These are phyloP conservation scores for Globisporangium polare DNA, from an alignment of 352 stramenopile genomes.

Conservation along the genomic window DNA sequence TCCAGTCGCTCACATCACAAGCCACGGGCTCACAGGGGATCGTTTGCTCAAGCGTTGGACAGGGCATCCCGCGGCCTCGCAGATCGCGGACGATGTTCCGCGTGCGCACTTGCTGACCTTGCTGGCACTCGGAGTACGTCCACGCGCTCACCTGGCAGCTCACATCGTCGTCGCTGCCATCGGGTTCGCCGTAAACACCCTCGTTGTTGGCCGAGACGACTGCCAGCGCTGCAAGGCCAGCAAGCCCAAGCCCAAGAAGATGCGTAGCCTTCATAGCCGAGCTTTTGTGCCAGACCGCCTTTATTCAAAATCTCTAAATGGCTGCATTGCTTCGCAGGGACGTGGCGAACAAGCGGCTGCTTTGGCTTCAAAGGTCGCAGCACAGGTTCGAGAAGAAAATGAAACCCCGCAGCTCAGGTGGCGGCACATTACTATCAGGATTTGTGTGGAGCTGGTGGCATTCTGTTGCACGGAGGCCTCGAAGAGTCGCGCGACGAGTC, in stretches of 20 bases:
- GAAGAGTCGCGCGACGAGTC: neutral
- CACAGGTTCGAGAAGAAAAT: neutral
- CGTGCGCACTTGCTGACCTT: slow-evolving; percentile 12
- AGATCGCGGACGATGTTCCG: slow-evolving; percentile 17
- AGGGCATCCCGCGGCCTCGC: slow-evolving; percentile 19
- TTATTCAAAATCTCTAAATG: neutral
- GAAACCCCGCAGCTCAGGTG: neutral
- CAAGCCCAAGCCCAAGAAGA: neutral
- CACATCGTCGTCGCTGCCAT: neutral
- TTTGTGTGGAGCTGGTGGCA: neutral
- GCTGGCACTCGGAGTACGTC: slow-evolving; percentile 11
- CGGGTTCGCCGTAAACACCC: neutral
- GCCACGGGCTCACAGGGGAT: slow-evolving; percentile 18
- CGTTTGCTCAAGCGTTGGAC: slow-evolving; percentile 21
- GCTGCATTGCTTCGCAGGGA: neutral
- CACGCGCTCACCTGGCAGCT: slow-evolving; percentile 10
- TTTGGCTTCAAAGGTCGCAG: neutral
- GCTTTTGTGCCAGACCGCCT: neutral
- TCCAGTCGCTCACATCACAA: slow-evolving; percentile 27
- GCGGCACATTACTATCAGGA: too few relatives aligned
- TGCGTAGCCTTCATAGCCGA: neutral
- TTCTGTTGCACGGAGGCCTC: neutral
- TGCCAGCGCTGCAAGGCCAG: neutral
- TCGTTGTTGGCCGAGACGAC: neutral
- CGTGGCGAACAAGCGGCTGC: neutral